phyloP scores from a whole-genome alignment of 106 monocot species.

The Cymbidium sinense region DNA sequence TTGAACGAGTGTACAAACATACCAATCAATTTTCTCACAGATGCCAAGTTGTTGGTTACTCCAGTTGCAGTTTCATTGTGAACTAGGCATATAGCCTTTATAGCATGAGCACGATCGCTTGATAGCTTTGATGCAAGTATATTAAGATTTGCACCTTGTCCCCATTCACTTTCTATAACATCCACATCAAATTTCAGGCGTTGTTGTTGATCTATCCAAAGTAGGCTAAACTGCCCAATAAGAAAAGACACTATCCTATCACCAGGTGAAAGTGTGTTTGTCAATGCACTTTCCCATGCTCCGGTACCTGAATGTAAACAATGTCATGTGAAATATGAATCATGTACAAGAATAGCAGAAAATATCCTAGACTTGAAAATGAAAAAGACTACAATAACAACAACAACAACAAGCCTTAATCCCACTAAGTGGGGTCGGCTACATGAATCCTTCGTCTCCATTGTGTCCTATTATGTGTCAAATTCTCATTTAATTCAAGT shows the following conservation, averaged over 20 bases:
- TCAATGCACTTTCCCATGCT: conserved; percentile 96
- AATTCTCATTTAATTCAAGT: too few relatives aligned
- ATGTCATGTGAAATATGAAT: not conserved
- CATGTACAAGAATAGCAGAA: too few relatives aligned
- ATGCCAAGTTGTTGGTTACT: conserved; percentile 74
- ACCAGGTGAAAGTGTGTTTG: conserved; percentile 89
- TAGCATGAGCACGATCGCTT: conserved; percentile 43
- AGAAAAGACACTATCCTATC: conserved; percentile 73
- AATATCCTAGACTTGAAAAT: not conserved
- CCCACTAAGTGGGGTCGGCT: too few relatives aligned
- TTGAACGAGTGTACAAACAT: conserved; percentile 4
- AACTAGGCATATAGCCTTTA: conserved; percentile 87
- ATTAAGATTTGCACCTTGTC: conserved; percentile 70
- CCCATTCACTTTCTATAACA: conserved; percentile 96
- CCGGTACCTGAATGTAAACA: conserved; percentile 61
- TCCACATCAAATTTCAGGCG: conserved; percentile 90
- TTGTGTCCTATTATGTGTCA: too few relatives aligned
- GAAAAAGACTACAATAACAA: too few relatives aligned
- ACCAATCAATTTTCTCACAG: conserved; percentile 80
- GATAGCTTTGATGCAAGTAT: conserved; percentile 60
- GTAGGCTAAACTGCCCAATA: conserved; percentile 84
- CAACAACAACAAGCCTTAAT: too few relatives aligned
- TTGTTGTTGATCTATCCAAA: conserved; percentile 93
- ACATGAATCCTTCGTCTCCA: too few relatives aligned
- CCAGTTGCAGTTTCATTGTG: conserved; percentile 97